Base-by-base conservation (phyloP, 345 rosid genomes). In the Iberis pinnata region DNA sequence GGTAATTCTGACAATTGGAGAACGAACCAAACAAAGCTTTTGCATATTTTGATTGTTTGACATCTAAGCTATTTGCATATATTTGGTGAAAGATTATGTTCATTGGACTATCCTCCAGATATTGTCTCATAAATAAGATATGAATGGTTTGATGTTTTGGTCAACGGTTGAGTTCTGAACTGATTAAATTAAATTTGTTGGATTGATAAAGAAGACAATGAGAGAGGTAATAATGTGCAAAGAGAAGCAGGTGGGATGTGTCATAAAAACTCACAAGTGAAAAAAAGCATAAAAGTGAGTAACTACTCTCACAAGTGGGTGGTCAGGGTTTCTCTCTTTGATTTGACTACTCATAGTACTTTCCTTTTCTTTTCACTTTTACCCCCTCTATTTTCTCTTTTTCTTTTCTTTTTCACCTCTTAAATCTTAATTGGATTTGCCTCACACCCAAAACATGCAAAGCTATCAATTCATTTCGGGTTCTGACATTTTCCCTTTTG, bases 241-340 rank as follows among this genome's bases (percentile, higher is more conserved):
- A 47, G 65, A 27, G 57, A 40, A 41, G 67, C 67, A 67, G 54
- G 67, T 67, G 71, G 62, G 36, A 19, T 58, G 71, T 60, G 71
- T 67, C 71, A 67, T n/a, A n/a, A n/a, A n/a, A n/a, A n/a, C n/a
- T n/a, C n/a, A n/a, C 61, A 47, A 49, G 20, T 25, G 29, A 11
- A 47, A 42, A 56, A 55, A 67, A 54, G 57, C 66, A 67, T 60
- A 67, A 60, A 53, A 67, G 71, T 60, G 71, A 53, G 67, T 25
- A 41, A 60, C 52, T 60, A 67, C 61, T 67, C 61, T 67, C 2
- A 7, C 33, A 29, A 29, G 33, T 29, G 67, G 33, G 58, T 67
- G 67, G 71, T 67, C 52, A 60, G 71, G 71, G 71, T 60, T 66
- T 43, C 57, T 64, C 51, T 61, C 44, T 67, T 46, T 54, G 71